phyloP scores from a whole-genome alignment of 75 land plant species.

The Picea glauca region DNA sequence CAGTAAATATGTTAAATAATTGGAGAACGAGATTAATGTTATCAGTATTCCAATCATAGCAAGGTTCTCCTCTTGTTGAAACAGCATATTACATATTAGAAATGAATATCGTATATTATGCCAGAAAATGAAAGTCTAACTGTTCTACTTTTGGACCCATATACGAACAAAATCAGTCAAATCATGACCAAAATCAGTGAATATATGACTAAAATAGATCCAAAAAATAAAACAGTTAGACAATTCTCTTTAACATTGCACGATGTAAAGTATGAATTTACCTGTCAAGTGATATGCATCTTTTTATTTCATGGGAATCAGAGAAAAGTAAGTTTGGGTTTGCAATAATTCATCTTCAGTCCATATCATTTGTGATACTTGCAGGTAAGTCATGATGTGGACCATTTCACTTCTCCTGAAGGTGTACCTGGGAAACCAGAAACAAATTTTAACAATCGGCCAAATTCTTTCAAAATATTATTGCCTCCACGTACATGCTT shows the following conservation, averaged over 20 bases:
- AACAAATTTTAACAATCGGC: slow-evolving; percentile 98
- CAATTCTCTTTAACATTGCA: neutral
- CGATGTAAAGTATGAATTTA: neutral
- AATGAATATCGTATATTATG: neutral
- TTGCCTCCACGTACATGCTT: slow-evolving; percentile 87
- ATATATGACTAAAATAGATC: too few relatives aligned
- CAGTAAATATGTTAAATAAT: neutral
- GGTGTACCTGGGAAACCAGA: slow-evolving; percentile 90
- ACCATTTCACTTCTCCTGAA: slow-evolving; percentile 96
- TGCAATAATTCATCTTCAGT: neutral
- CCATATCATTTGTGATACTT: neutral
- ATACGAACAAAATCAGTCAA: too few relatives aligned
- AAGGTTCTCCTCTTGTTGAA: neutral
- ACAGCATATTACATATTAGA: too few relatives aligned
- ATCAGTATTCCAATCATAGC: neutral
- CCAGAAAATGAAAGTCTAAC: neutral
- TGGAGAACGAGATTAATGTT: neutral
- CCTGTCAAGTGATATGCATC: neutral
- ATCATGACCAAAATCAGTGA: too few relatives aligned
- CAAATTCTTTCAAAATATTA: slow-evolving; percentile 89
- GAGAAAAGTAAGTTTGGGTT: neutral
- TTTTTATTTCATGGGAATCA: neutral
- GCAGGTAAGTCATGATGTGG: slow-evolving; percentile 87
- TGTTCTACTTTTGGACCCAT: too few relatives aligned
- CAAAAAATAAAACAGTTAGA: too few relatives aligned